Evolutionary conservation across 2,329 filamentous ascomycete genomes (phyloP).

Genomic region (Hymenotorrendiella dingleyae): DNA sequence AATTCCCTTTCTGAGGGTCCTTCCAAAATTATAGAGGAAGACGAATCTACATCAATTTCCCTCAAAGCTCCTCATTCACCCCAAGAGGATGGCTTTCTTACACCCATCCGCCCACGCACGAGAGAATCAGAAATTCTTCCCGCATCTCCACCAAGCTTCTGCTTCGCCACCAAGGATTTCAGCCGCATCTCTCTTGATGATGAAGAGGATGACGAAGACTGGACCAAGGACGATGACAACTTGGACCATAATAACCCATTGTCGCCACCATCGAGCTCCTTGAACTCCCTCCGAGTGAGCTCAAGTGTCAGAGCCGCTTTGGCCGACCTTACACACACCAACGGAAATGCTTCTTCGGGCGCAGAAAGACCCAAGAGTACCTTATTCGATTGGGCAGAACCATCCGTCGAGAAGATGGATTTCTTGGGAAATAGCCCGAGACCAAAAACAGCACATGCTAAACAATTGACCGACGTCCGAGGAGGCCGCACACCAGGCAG

Average conservation of each 20-base stretch:
- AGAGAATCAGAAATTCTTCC: constrained; percentile 20
- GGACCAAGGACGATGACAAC: constrained; percentile 49
- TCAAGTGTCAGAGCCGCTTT: constrained; percentile 50
- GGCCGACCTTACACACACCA: constrained; percentile 42
- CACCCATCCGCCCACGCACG: constrained; percentile 14
- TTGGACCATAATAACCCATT: constrained; percentile 48
- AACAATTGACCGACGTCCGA: constrained; percentile 64
- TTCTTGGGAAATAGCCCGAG: constrained; percentile 52
- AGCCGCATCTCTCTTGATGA: constrained; percentile 52
- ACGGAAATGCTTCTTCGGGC: constrained; percentile 27
- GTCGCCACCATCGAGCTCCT: constrained; percentile 50
- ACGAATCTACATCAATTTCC: constrained; percentile 51
- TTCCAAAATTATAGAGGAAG: constrained; percentile 59
- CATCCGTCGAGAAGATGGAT: constrained; percentile 56
- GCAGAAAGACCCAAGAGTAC: constrained; percentile 56
- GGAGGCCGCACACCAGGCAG: constrained; percentile 63
- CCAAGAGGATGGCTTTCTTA: constrained; percentile 16
- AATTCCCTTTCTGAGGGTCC: constrained; percentile 68
- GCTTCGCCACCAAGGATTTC: constrained; percentile 35
- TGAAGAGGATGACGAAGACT: constrained; percentile 60
- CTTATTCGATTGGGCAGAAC: constrained; percentile 75
- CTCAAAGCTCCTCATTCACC: constrained; percentile 21
- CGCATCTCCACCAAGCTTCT: constrained; percentile 29
- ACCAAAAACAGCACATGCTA: constrained; percentile 70
- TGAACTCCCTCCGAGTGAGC: constrained; percentile 48